Percentiles rank a stretch among this genome's conserved stretches.
These are phyloP conservation scores for Aspergillaceae sp. DNA, from an alignment of 2,329 filamentous ascomycete species.

Conservation along the genomic window DNA sequence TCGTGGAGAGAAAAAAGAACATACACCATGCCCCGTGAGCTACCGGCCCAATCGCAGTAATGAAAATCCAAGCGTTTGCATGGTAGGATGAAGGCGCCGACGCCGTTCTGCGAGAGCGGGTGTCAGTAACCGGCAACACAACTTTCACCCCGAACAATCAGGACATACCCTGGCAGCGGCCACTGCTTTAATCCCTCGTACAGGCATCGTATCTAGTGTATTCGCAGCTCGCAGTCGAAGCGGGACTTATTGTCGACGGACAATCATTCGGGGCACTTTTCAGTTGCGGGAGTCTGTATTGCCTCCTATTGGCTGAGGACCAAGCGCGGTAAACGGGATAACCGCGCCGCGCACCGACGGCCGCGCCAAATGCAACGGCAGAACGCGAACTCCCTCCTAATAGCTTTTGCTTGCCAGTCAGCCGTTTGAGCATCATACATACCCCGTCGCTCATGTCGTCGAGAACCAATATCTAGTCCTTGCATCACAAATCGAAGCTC, in stretches of 20 bases:
- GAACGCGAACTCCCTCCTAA: slow-evolving; percentile 11
- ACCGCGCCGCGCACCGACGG: slow-evolving; percentile 10
- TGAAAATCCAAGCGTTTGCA: slow-evolving; percentile 94
- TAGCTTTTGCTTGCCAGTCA: not conserved
- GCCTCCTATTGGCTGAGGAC: slow-evolving; percentile 18
- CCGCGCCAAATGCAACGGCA: slow-evolving; percentile 1
- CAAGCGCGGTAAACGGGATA: slow-evolving; percentile 11
- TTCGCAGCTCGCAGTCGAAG: slow-evolving; percentile 3
- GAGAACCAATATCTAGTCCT: slow-evolving; percentile 9
- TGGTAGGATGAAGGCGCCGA: slow-evolving; percentile 93
- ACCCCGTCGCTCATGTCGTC: not conserved
- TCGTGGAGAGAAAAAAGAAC: slow-evolving; percentile 15
- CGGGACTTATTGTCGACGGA: slow-evolving; percentile 1
- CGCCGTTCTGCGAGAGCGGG: slow-evolving; percentile 63
- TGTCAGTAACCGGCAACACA: slow-evolving; percentile 2
- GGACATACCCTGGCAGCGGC: slow-evolving; percentile 47
- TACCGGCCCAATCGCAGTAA: slow-evolving; percentile 94
- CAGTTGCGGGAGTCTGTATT: slow-evolving; percentile 10
- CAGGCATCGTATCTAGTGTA: slow-evolving; percentile 30
- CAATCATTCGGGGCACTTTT: slow-evolving; percentile 18
- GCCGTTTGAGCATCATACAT: not conserved
- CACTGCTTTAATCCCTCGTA: slow-evolving; percentile 44
- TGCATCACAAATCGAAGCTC: slow-evolving; percentile 1
- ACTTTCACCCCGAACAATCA: not conserved
- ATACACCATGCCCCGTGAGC: slow-evolving; percentile 90